Percentiles rank a stretch among this genome's conserved stretches.
Conservation (phyloP, 192 early-diverging fungal genomes). For the Funneliformis mosseae region DNA sequence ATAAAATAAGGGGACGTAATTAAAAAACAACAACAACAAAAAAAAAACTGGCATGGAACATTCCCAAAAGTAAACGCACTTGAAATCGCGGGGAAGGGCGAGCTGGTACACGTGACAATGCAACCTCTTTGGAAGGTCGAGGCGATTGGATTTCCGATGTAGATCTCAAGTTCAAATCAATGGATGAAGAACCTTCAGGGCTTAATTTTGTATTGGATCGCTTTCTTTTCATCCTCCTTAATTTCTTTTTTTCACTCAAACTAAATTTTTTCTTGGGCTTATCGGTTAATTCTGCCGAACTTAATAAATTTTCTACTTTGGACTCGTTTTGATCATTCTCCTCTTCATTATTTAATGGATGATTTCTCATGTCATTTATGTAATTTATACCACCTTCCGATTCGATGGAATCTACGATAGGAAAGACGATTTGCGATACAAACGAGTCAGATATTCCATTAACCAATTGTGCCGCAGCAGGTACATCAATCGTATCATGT, state of each 20-base stretch:
- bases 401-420: background rate
- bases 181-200: background rate
- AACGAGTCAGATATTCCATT: background rate
- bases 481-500: background rate
- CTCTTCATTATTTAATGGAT: background rate
- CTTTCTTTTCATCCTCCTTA: background rate
- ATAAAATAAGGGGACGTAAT: background rate
- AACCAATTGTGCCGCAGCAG: background rate
- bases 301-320: background rate
- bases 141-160: background rate
- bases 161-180: background rate
- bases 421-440: conserved; percentile 3
- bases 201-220: background rate
- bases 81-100: background rate
- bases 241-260: conserved; percentile 9
- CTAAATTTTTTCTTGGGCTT: conserved; percentile 1
- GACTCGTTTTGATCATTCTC: background rate
- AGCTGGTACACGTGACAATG: background rate
- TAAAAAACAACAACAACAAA: too few relatives aligned
- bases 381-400: background rate
- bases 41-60: background rate
- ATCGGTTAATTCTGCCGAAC: background rate
- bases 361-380: background rate
- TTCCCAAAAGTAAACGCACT: background rate
- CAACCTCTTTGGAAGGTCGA: background rate